Percentiles rank a stretch among this genome's conserved stretches.
Evolutionary conservation across 192 early-diverging fungal genomes (phyloP).

Genomic region (Geranomyces michiganensis): DNA sequence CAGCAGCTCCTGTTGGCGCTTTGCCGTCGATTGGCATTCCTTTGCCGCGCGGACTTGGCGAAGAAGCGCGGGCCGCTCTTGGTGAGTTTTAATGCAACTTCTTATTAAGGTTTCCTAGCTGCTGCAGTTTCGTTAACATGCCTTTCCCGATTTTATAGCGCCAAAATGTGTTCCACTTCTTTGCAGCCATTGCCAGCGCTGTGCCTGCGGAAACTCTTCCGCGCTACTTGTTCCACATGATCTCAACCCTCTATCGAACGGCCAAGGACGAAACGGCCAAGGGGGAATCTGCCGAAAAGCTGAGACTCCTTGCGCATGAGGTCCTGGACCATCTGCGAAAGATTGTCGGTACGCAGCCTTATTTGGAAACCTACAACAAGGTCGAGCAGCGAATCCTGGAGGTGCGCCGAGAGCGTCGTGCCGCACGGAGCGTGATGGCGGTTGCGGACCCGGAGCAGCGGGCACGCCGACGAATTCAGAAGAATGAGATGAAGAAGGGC

Average conservation of each 20-base stretch:
- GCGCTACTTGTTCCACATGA: slow-evolving; percentile 71
- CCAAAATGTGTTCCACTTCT: slow-evolving; percentile 85
- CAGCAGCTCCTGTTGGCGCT: slow-evolving; percentile 43
- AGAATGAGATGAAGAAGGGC: slow-evolving; percentile 71
- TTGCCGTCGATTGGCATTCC: slow-evolving; percentile 64
- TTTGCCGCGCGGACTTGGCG: slow-evolving; percentile 63
- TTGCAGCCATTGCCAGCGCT: slow-evolving; percentile 81
- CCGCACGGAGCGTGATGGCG: slow-evolving; percentile 61
- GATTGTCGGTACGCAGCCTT: slow-evolving; percentile 73
- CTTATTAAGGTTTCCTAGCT: background rate
- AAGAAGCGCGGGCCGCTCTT: slow-evolving; percentile 42
- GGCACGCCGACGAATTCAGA: slow-evolving; percentile 70
- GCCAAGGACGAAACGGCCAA: slow-evolving; percentile 72
- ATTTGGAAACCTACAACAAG: slow-evolving; percentile 66
- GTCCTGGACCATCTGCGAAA: slow-evolving; percentile 76
- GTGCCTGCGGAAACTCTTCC: slow-evolving; percentile 58
- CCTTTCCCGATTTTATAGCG: slow-evolving; percentile 54
- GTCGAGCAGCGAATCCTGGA: slow-evolving; percentile 67
- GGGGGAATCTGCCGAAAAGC: slow-evolving; percentile 64
- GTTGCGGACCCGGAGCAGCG: slow-evolving; percentile 75
- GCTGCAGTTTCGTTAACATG: background rate
- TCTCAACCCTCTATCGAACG: slow-evolving; percentile 81
- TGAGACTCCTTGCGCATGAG: slow-evolving; percentile 78
- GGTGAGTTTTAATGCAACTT: slow-evolving; percentile 13
- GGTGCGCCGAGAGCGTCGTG: slow-evolving; percentile 66